Percentiles rank a stretch among this genome's conserved stretches.
These are phyloP conservation scores for Dactylis glomerata DNA, from an alignment of 176 grass and related monocot genomes.

Conservation along the genomic window DNA sequence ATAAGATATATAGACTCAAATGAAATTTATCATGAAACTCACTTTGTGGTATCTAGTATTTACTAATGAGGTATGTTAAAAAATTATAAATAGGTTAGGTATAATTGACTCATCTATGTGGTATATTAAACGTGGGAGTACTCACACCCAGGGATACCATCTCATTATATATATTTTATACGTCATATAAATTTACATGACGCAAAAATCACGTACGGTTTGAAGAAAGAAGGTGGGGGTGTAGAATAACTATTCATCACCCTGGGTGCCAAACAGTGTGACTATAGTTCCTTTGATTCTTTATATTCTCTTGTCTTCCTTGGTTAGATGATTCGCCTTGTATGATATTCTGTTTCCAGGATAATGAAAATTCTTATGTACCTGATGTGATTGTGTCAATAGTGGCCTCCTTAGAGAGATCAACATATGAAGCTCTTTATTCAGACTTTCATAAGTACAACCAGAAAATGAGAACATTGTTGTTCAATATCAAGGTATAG, in stretches of 20 bases:
- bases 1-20: no score
- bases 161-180: no score
- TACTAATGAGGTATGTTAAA: no score
- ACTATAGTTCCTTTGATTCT: slow-evolving; percentile 3
- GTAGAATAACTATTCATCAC: background rate
- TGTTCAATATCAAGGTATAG: slow-evolving; percentile 86
- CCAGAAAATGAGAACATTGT: slow-evolving; percentile 89
- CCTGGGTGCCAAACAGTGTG: background rate
- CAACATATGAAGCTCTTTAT: slow-evolving; percentile 57
- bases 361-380: slow-evolving; percentile 56
- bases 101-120: no score
- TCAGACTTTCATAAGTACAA: slow-evolving; percentile 73
- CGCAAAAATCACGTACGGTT: no score
- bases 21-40: no score
- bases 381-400: slow-evolving; percentile 62
- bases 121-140: no score
- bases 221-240: background rate
- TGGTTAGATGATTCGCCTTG: background rate
- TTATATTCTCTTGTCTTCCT: background rate
- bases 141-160: no score
- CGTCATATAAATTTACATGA: no score
- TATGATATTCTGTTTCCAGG: slow-evolving; percentile 40
- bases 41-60: no score
- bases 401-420: slow-evolving; percentile 70
- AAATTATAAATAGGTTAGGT: no score